Base-by-base conservation (phyloP, 352 stramenopile species). In the Phytophthora pluvialis region DNA sequence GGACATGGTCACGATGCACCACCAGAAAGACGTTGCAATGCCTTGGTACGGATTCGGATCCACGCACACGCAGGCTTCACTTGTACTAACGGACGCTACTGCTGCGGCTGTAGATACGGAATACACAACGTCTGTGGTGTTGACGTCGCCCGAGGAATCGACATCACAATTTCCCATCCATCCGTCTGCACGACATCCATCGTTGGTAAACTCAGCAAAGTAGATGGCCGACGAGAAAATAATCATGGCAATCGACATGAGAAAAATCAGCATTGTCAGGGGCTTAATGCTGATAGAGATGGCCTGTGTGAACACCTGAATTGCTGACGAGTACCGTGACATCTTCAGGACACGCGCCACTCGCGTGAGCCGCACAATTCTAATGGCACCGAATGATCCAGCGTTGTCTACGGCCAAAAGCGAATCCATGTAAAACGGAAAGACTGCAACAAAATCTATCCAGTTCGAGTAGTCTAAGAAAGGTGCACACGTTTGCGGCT, bases 1-100 rank as follows among this genome's bases (percentile, higher is more conserved):
- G 21, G 90, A 97, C 81, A 96, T 95, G n/a, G 90, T 97, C 53
- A 97, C 88, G 48, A 97, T 88, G 49, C 90, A 91, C 88, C 88
- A 97, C 85, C 90, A 97, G 26, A 96, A 93, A 4, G 83, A 89
- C 21, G 79, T 71, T 0, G 83, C 78, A 49, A 97, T 95, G 51
- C 80, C 90, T 56, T 67, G 77, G 72, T 95, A 97, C 21, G 88
- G 89, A 16, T 90, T 93, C n/a, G 80, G 80, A 55, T 95, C 89
- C 15, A 90, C 69, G 31, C 79, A 89, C 1, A 88, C 64, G 48
- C 82, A 90, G 5, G 60, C 16, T 12, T 73, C 28, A 25, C 46
- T 57, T 8, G 51, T 31, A 1, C 32, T 45, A 1, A 69, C 57
- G 0, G 70, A 57, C 0, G 75, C 79, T 7, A 70, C 52, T 0